Conservation (phyloP, 1,139 yeast species). For the Kodamaea plutei region DNA sequence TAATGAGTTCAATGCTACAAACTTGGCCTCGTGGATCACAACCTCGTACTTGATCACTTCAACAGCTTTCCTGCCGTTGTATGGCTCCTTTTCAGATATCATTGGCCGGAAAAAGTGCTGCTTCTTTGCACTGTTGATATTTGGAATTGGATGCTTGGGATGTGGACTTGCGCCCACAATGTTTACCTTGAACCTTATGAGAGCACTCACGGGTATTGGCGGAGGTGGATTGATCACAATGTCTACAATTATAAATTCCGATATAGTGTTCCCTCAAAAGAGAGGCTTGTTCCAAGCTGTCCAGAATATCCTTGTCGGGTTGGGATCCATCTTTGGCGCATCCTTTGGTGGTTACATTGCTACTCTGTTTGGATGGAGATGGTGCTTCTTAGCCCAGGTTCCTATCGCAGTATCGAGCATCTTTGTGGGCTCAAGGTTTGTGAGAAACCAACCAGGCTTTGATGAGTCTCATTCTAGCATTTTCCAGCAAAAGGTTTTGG, state of each 20-base stretch:
- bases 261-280: slow-evolving; percentile 22
- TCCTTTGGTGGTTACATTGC: slow-evolving; percentile 24
- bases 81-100: slow-evolving; percentile 52
- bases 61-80: slow-evolving; percentile 34
- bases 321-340: slow-evolving; percentile 25
- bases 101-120: slow-evolving; percentile 42
- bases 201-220: slow-evolving; percentile 29
- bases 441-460: slow-evolving; percentile 17
- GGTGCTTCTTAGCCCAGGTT: slow-evolving; percentile 21
- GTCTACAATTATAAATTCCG: slow-evolving; percentile 28
- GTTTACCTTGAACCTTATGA: slow-evolving; percentile 10
- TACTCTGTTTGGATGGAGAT: slow-evolving; percentile 19
- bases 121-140: slow-evolving; percentile 19
- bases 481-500: slow-evolving; percentile 4
- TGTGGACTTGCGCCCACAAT: slow-evolving; percentile 11
- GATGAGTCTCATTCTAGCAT: slow-evolving; percentile 4
- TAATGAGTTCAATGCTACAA: slow-evolving; percentile 31
- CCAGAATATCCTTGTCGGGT: slow-evolving; percentile 22
- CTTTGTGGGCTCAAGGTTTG: slow-evolving; percentile 15
- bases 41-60: slow-evolving; percentile 32
- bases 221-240: slow-evolving; percentile 31
- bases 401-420: slow-evolving; percentile 17
- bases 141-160: slow-evolving; percentile 15
- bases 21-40: slow-evolving; percentile 35
- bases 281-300: slow-evolving; percentile 27